Percentiles rank a stretch among this genome's conserved stretches.
Evolutionary conservation across 2,329 filamentous ascomycete species (phyloP).

Genomic region (Teratosphaeriaceae sp.): DNA sequence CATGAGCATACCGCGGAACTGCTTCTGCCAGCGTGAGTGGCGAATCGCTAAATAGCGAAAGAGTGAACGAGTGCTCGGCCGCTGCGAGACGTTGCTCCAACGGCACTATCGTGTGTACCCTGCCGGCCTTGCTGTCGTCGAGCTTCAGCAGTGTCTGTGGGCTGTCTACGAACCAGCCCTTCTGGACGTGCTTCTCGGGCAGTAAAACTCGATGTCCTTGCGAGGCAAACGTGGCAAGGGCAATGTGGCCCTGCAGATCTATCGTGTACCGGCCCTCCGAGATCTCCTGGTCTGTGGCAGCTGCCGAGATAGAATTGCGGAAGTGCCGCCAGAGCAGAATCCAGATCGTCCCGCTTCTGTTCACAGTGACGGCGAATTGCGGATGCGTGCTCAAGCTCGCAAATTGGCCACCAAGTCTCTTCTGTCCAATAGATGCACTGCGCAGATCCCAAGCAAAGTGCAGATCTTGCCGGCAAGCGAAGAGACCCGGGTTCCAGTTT

Average conservation of each 20-base stretch:
- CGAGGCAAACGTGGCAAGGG: slow-evolving; percentile 71
- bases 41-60: slow-evolving; percentile 70
- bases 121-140: slow-evolving; percentile 50
- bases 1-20: slow-evolving; percentile 51
- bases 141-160: slow-evolving; percentile 83
- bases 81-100: slow-evolving; percentile 73
- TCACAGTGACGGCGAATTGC: slow-evolving; percentile 51
- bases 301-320: slow-evolving; percentile 23
- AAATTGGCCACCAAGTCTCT: slow-evolving; percentile 48
- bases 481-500: slow-evolving; percentile 91
- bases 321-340: slow-evolving; percentile 83
- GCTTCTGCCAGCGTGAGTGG: slow-evolving; percentile 58
- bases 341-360: slow-evolving; percentile 63
- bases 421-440: slow-evolving; percentile 22
- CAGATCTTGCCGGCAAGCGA: slow-evolving; percentile 73
- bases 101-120: slow-evolving; percentile 58
- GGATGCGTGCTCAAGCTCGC: slow-evolving; percentile 66
- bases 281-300: slow-evolving; percentile 27
- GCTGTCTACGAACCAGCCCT: slow-evolving; percentile 86
- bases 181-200: slow-evolving; percentile 62
- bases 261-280: slow-evolving; percentile 36
- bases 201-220: slow-evolving; percentile 66
- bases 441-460: slow-evolving; percentile 80
- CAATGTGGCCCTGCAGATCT: slow-evolving; percentile 66
- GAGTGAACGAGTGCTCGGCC: slow-evolving; percentile 72